These are phyloP conservation scores for Rhizopus arrhizus DNA, from an alignment of 371 early-diverging fungal species.

Conservation along the genomic window DNA sequence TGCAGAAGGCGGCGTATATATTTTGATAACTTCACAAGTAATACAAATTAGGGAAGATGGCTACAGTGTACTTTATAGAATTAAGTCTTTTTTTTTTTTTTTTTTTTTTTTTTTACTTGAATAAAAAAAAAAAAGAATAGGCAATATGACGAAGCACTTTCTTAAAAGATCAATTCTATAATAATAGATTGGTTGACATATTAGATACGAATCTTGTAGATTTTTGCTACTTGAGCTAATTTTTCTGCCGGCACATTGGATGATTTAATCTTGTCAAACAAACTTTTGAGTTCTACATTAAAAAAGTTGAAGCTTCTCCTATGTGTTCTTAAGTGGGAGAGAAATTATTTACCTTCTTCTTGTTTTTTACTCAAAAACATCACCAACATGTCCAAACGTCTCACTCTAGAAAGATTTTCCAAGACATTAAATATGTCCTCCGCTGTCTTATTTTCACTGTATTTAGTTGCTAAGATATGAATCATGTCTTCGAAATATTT, in stretches of 20 bases:
- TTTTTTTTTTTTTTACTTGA: too few species aligned
- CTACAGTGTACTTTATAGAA: too few species aligned
- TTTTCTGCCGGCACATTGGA: constrained; percentile 1
- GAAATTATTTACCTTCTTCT: constrained; percentile 49
- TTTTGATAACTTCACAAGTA: too few species aligned
- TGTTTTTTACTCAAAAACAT: constrained; percentile 66
- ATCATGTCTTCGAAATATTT: constrained; percentile 68
- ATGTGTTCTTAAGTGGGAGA: too few species aligned
- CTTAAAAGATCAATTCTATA: too few species aligned
- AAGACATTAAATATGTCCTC: constrained; percentile 47
- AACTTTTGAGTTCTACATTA: constrained; percentile 2
- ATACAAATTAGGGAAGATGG: too few species aligned
- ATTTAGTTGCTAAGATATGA: constrained; percentile 49
- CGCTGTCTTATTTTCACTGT: constrained; percentile 41
- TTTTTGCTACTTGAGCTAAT: constrained; percentile 7
- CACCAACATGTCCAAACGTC: constrained; percentile 67
- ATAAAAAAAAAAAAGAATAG: too few species aligned
- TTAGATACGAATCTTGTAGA: constrained; percentile 4
- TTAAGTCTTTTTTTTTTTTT: too few species aligned
- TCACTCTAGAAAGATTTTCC: constrained; percentile 54
- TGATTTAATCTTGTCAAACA: constrained; percentile 5
- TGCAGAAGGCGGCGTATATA: too few species aligned
- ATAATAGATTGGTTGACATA: neutral
- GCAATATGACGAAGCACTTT: too few species aligned
- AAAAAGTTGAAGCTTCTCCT: neutral